Percentiles rank a stretch among this genome's conserved stretches.
Evolutionary conservation across 2,329 filamentous ascomycete genomes (phyloP).

Genomic region (Ophiosphaerella narmari): DNA sequence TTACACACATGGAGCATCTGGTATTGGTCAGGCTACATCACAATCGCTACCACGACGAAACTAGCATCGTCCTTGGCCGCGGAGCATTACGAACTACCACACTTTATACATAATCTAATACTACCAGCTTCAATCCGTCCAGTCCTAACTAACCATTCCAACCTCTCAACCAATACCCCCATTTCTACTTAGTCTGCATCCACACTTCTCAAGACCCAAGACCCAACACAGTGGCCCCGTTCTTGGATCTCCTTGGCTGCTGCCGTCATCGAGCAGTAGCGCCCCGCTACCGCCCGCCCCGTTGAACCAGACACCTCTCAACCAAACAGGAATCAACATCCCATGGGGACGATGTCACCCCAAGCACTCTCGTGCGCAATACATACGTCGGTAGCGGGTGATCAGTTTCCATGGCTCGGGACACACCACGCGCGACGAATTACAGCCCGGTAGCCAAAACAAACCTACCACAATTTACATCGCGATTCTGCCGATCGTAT

Average conservation of each 20-base stretch:
- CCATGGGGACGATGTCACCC: too few species aligned
- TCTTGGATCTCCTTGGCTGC: background rate
- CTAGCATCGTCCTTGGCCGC: background rate
- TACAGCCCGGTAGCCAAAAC: too few species aligned
- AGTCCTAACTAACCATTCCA: background rate
- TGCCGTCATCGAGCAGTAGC: conserved; percentile 4
- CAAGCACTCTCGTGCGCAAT: too few species aligned
- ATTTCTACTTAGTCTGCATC: background rate
- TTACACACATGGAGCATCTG: conserved; percentile 16
- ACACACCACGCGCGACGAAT: too few species aligned
- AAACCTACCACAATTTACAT: too few species aligned
- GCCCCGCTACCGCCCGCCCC: background rate
- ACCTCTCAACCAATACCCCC: background rate
- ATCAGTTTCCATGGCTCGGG: too few species aligned
- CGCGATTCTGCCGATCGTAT: too few species aligned
- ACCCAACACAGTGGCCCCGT: background rate
- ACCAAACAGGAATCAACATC: too few species aligned
- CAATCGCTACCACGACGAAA: conserved; percentile 18
- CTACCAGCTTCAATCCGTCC: background rate
- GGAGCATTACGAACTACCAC: background rate
- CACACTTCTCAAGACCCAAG: too few species aligned
- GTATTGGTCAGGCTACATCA: conserved; percentile 16
- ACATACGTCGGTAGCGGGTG: too few species aligned
- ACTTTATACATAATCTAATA: background rate
- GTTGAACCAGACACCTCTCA: too few species aligned